Conservation (phyloP, 345 rosid genomes). For the Hibiscus mutabilis region DNA sequence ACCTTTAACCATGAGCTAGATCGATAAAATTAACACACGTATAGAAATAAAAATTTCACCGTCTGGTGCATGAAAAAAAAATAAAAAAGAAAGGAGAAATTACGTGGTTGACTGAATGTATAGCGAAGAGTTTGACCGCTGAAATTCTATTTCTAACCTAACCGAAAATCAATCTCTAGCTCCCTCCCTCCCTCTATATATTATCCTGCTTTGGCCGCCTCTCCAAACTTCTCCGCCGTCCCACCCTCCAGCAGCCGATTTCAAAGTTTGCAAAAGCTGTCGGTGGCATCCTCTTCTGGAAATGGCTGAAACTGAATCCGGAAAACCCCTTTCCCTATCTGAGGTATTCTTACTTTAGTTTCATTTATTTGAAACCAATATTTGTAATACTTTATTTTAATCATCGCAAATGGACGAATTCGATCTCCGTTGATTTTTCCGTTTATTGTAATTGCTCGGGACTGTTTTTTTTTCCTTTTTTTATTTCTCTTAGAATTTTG, state of each 20-base stretch:
- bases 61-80: too few relatives aligned
- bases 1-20: too few relatives aligned
- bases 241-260: background rate
- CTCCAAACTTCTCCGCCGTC: background rate
- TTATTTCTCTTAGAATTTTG: background rate
- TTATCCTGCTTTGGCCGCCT: constrained; percentile 8
- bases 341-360: constrained; percentile 37
- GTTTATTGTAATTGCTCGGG: background rate
- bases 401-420: background rate
- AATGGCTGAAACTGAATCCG: constrained; percentile 62
- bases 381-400: background rate
- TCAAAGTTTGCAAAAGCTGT: background rate
- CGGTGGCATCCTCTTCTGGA: constrained; percentile 17
- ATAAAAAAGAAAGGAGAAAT: too few relatives aligned
- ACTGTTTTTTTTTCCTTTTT: background rate
- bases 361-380: background rate
- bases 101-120: too few relatives aligned
- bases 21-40: too few relatives aligned
- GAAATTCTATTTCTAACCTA: background rate
- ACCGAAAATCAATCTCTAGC: background rate
- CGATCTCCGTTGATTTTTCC: background rate
- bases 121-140: too few relatives aligned
- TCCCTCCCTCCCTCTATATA: background rate
- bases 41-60: too few relatives aligned
- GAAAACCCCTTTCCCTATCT: constrained; percentile 38